Evolutionary conservation across 192 early-diverging fungal species (phyloP), one percentile per base, ranked within the genome.

Genomic region (Radiomyces spectabilis): DNA sequence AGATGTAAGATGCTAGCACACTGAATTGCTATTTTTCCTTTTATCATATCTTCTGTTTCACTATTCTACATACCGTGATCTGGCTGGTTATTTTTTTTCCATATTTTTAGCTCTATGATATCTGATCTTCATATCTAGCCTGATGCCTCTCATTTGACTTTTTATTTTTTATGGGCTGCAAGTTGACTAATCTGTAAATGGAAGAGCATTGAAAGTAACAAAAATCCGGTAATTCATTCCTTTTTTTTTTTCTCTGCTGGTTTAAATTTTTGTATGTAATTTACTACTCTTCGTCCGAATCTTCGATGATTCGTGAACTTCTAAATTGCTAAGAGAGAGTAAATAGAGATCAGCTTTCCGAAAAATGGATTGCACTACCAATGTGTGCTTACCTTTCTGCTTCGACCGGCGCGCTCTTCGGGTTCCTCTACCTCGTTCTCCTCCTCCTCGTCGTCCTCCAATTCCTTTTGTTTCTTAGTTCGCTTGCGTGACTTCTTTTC

Each of bases 281-380:
- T 35, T 35, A 13, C 5, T 35, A 5, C 33, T 35, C 33, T 8
- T 61, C 59, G 9, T 61, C 59, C 3, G 51, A 61, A 2, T 61
- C 59, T 38, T 61, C 59, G 24, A 61, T 61, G n/a, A 61, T 51
- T 22, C 31, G 31, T 13, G 52, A 53, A 22, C 59, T 61, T 24
- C 51, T 29, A 30, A 32, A 60, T 19, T 43, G 26, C 58, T 60
- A 53, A 32, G 21, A 25, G 35, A 51, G 16, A 19, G 16, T 2
- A 16, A 41, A 18, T 31, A 16, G 12, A 5, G 31, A 37, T 7
- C 3, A 25, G 12, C 2, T 25, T 12, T 16, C 2, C 19, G 1
- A 12, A 19, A 50, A 12, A 16, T 5, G 4, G 3, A 19, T 15
- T 41, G 15, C 21, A 8, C n/a, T n/a, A 53, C 15, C 9, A 35